Evolutionary conservation across 768 basidiomycete genomes (phyloP), one percentile per base, ranked within the genome.

Genomic region (Hypholoma fasciculare): DNA sequence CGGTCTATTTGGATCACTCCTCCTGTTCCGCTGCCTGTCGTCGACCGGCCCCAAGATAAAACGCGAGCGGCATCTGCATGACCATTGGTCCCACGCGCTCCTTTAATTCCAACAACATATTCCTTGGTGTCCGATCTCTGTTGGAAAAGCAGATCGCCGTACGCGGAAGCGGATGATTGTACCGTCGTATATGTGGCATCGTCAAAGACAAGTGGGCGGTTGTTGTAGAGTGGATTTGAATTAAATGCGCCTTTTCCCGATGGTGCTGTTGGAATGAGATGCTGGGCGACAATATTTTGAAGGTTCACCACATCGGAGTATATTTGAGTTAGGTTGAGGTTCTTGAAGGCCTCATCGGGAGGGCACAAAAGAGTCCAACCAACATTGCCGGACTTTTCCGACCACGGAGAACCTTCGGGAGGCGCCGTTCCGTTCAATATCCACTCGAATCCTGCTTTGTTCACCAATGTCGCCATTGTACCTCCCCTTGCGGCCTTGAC

Each of bases 291-390:
- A 23, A 94, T 82, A 8, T 70, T 75, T 52, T 78, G 80, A 49
- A 93, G 75, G 7, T 65, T 66, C 3, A 83, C 78, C 11, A 72
- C 58, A 66, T 92, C 81, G 26, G 79, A 80, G 61, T 86, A 87
- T 20, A 94, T 71, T 58, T 74, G 71, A 0, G 94, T 94, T 57
- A 98, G 72, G 74, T 98, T 96, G 71, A 90, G 74, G 19, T 82
- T 76, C 69, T 94, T 89, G 81, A 98, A 97, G 0, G 96, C 95
- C 57, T 90, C 88, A 66, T 99, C 97, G 6, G 86, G 85, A 3
- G 97, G 97, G 63, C 92, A 95, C 19, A 99, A 79, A 4, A 99
- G 72, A 1, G 94, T 96, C 88, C 96, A 98, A 3, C 88, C 87
- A 8, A 71, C 73, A 23, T 76, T 79, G 17, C 69, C 67, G n/a